Base-by-base conservation (phyloP, 2,329 filamentous ascomycete genomes). In the Clarireedia homoeocarpa region DNA sequence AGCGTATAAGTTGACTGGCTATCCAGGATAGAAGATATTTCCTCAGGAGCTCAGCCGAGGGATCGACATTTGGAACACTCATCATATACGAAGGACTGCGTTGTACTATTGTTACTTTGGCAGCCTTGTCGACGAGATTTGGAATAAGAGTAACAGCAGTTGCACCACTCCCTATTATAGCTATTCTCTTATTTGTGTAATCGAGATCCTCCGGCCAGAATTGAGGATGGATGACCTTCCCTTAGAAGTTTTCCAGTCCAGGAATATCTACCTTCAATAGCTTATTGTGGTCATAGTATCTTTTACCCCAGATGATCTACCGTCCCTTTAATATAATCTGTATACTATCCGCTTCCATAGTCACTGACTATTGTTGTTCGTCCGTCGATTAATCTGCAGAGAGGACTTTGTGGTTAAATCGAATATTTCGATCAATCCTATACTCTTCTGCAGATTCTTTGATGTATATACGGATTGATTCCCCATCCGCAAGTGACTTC, bases 141-240 rank as follows among this genome's bases (percentile, higher is more conserved):
- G 89, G 89, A 1, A 94, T 69, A 1, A 95, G 75, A 0, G 89
- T 94, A 47, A 92, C 71, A 6, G 88, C 85, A 0, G 89, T 95
- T 2, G 89, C 89, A 6, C 89, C 89, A 10, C 55, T 60, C n/a
- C 62, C 62, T 38, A 67, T 63, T 24, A 67, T 59, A 23, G 65
- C 58, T 20, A 67, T 62, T 40, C 62, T 65, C 57, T 88, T 87
- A 69, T 76, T 71, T 12, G 73, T 71, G 69, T 86, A 87, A 65
- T 88, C 81, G 44, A 85, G 73, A 55, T 85, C 75, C 55, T 83
- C 73, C 0, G 85, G 85, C 85, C 86, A 89, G 71, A 88, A 89
- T 63, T 90, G 86, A 1, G 87, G 86, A 59, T 89, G 86, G 1
- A 88, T 73, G 14, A 82, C 72, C 40, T 72, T 69, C 40, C 83